phyloP scores from a whole-genome alignment of 768 basidiomycete species.

The Tulasnella sp. region DNA sequence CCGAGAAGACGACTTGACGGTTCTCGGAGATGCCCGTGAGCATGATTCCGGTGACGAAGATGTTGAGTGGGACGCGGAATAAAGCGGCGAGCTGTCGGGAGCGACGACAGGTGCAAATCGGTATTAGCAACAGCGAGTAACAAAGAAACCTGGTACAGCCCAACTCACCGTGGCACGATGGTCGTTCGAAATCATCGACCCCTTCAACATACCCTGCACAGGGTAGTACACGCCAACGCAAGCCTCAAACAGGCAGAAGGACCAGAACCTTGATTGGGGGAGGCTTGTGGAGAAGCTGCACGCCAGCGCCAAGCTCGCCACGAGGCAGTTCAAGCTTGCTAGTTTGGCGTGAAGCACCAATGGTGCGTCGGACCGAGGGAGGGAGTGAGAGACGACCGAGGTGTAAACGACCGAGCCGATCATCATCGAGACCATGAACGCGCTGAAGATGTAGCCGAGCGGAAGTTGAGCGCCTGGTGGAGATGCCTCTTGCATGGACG shows the following conservation, averaged over 20 bases:
- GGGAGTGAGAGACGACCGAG: conserved; percentile 40
- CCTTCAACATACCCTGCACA: conserved; percentile 69
- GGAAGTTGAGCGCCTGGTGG: conserved; percentile 47
- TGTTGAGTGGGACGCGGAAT: conserved; percentile 70
- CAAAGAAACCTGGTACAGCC: not conserved
- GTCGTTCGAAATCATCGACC: conserved; percentile 63
- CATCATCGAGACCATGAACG: conserved; percentile 81
- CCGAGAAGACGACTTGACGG: conserved; percentile 56
- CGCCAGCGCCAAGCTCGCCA: conserved; percentile 55
- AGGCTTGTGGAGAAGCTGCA: conserved; percentile 45
- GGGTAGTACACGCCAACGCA: conserved; percentile 80
- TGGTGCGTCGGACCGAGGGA: conserved; percentile 40
- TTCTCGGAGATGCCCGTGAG: conserved; percentile 66
- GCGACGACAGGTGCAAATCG: not conserved
- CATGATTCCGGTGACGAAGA: conserved; percentile 67
- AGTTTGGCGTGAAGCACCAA: conserved; percentile 64
- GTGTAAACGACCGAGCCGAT: conserved; percentile 71
- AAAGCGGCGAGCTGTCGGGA: conserved; percentile 56
- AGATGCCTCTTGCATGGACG: conserved; percentile 64
- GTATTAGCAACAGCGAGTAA: not conserved
- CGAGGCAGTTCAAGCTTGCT: conserved; percentile 58
- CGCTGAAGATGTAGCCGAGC: conserved; percentile 74
- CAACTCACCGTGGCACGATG: conserved; percentile 64
- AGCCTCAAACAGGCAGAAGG: conserved; percentile 70
- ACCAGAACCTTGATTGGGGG: conserved; percentile 60